phyloP scores from a whole-genome alignment of 495 filamentous ascomycete genomes.

The Talaromyces stipitatus region DNA sequence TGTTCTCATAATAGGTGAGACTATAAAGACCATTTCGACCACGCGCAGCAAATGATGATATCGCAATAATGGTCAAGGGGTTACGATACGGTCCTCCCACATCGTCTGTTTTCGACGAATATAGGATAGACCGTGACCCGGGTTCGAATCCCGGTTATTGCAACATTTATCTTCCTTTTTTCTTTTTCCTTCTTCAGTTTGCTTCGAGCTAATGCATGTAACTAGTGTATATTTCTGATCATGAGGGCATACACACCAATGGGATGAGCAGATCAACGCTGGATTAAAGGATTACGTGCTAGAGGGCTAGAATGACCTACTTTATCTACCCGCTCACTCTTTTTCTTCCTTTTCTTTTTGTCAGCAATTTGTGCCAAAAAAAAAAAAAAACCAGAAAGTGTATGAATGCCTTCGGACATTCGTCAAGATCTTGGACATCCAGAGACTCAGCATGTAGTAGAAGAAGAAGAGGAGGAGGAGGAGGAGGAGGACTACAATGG shows the following conservation, averaged over 20 bases:
- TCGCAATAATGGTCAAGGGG: slow-evolving; percentile 18
- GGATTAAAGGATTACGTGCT: neutral
- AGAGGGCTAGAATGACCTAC: neutral
- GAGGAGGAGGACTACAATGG: neutral
- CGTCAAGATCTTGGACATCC: neutral
- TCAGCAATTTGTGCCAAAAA: neutral
- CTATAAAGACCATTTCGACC: too few species aligned
- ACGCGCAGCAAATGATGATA: neutral
- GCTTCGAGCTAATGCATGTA: too few species aligned
- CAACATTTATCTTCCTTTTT: neutral
- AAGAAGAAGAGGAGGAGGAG: neutral
- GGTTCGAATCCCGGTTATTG: slow-evolving; percentile 23
- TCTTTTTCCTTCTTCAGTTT: too few species aligned
- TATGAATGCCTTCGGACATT: neutral
- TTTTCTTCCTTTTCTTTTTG: neutral
- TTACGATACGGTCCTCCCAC: slow-evolving; percentile 18
- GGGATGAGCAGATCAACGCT: neutral
- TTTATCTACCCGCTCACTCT: neutral
- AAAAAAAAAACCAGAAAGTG: neutral
- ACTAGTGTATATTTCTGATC: too few species aligned
- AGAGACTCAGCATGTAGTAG: neutral
- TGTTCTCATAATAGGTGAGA: too few species aligned
- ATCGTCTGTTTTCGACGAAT: neutral
- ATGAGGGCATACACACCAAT: too few species aligned
- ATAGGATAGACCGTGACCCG: slow-evolving; percentile 12